These are phyloP conservation scores for Epichloe amarillans DNA, from an alignment of 2,329 filamentous ascomycete species.

Conservation along the genomic window DNA sequence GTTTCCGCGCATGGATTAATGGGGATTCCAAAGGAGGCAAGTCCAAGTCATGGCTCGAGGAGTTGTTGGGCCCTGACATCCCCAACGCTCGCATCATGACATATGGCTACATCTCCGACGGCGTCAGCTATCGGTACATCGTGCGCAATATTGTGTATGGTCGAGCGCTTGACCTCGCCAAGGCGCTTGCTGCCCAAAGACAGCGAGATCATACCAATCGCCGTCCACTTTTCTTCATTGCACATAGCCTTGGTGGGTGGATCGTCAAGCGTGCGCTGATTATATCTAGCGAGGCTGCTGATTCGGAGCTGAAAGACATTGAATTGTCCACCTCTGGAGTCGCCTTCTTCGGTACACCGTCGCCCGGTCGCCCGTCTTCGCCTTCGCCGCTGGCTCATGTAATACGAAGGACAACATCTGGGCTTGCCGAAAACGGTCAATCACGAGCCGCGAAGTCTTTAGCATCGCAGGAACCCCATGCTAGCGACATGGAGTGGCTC, in stretches of 20 bases:
- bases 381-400: slow-evolving; percentile 14
- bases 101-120: slow-evolving; percentile 13
- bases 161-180: slow-evolving; percentile 12
- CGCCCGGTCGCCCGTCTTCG: slow-evolving; percentile 11
- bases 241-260: slow-evolving; percentile 16
- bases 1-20: slow-evolving; percentile 15
- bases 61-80: slow-evolving; percentile 12
- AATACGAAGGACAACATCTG: slow-evolving; percentile 13
- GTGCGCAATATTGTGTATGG: slow-evolving; percentile 14
- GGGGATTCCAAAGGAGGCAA: slow-evolving; percentile 9
- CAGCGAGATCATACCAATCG: slow-evolving; percentile 8
- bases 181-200: slow-evolving; percentile 10
- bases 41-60: slow-evolving; percentile 13
- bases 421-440: slow-evolving; percentile 4
- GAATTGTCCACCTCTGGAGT: slow-evolving; percentile 16
- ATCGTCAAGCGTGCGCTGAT: slow-evolving; percentile 17
- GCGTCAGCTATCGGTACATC: slow-evolving; percentile 11
- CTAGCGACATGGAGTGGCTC: slow-evolving; percentile 13
- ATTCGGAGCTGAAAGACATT: slow-evolving; percentile 10
- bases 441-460: neutral
- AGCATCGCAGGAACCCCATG: slow-evolving; percentile 6
- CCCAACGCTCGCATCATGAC: slow-evolving; percentile 16
- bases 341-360: slow-evolving; percentile 15
- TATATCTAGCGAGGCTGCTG: slow-evolving; percentile 15
- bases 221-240: slow-evolving; percentile 16